Evolutionary conservation across 2,329 filamentous ascomycete species (phyloP), one percentile per base, ranked within the genome.

Genomic region (Eurotiales sp.): DNA sequence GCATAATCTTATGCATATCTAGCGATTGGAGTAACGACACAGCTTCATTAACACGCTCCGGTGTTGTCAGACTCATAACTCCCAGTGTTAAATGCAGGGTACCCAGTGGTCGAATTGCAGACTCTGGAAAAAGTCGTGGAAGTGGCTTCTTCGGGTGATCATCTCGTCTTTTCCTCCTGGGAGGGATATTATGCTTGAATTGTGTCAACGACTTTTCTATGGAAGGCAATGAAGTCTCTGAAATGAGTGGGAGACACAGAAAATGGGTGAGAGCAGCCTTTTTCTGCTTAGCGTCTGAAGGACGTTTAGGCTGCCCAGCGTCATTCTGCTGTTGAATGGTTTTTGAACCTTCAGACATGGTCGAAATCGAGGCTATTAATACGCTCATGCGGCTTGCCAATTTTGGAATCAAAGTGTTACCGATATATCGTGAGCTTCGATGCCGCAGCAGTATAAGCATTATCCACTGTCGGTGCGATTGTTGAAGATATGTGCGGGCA

Each of bases 31-130:
- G 64, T 12, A 77, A 67, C 1, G 59, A 39, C 21, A 74, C 58
- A 0, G 80, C 82, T 25, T 70, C 66, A 0, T 75, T 60, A 2
- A 85, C 56, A 1, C 70, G 67, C 41, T 78, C 74, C 2, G 74
- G 68, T 2, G 72, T 75, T 3, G 75, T 69, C 8, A 96, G 78
- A 57, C 80, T 86, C 87, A 96, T 91, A 1, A 95, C 87, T 0
- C 90, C 91, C 0, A 96, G 76, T 0, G 91, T 96, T 2, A 95
- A 74, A 69, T 97, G 92, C 43, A 96, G 70, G 1, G 90, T 90
- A 0, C 88, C 88, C 0, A 88, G 70, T 0, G 90, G 90, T 23
- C 90, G 77, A 46, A 96, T 73, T 1, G 90, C 89, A 50, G 79
- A 79, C 27, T 74, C 65, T 0, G 87, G 86, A 8, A 92, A 71